These are phyloP conservation scores for Pueraria montana DNA, from an alignment of 306 rosid species.

Conservation along the genomic window DNA sequence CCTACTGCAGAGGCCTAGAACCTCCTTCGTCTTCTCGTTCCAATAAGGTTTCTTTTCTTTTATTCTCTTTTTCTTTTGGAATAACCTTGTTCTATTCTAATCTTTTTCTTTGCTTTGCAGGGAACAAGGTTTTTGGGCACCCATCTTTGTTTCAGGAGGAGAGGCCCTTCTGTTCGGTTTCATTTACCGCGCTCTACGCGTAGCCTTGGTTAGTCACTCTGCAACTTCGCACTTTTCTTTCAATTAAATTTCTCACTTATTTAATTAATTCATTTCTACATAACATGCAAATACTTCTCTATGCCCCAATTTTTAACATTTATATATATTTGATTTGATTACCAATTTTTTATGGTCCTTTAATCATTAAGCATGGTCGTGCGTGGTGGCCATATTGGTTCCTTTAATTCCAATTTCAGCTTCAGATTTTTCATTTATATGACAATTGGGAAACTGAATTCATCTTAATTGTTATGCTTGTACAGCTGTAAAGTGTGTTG, in stretches of 20 bases:
- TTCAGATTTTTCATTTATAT: background rate
- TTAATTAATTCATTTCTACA: too few relatives aligned
- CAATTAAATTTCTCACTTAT: background rate
- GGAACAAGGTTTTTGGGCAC: constrained; percentile 48
- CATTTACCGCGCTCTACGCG: constrained; percentile 52
- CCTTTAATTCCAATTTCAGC: background rate
- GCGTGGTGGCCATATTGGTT: background rate
- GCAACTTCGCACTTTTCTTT: background rate
- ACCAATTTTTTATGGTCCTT: too few relatives aligned
- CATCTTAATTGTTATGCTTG: constrained; percentile 32
- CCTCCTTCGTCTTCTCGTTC: constrained; percentile 55
- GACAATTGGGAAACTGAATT: constrained; percentile 11
- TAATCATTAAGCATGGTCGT: background rate
- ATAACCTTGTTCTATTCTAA: background rate
- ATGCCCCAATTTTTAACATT: background rate
- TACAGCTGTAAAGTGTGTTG: constrained; percentile 80
- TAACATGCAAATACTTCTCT: background rate
- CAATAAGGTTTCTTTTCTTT: constrained; percentile 49
- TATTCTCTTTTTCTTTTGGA: background rate
- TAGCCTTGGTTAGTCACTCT: constrained; percentile 51
- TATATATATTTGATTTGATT: background rate
- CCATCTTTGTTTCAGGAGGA: constrained; percentile 48
- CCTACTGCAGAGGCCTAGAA: constrained; percentile 50
- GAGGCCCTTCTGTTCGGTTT: constrained; percentile 49
- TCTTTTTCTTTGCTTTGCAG: constrained; percentile 46